Percentiles rank a stretch among this genome's conserved stretches.
These are phyloP conservation scores for Pseudogymnoascus sp. DNA, from an alignment of 2,329 filamentous ascomycete genomes.

Conservation along the genomic window DNA sequence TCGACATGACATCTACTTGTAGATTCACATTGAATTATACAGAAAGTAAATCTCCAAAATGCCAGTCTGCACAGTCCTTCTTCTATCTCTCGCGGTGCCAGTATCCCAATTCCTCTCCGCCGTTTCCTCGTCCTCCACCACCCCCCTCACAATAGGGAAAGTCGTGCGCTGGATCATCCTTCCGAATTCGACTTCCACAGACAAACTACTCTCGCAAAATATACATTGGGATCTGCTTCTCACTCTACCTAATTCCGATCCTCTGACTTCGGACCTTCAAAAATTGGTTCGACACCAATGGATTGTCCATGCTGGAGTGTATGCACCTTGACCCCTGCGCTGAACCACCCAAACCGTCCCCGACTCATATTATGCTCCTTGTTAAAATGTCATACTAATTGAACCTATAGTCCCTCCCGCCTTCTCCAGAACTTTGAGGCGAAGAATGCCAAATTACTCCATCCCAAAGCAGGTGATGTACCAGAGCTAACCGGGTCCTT, in stretches of 20 bases:
- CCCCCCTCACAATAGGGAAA: constrained; percentile 36
- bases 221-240: constrained; percentile 40
- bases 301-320: constrained; percentile 34
- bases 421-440: constrained; percentile 32
- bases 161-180: constrained; percentile 44
- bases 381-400: not conserved
- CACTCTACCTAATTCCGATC: constrained; percentile 30
- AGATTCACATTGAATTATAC: not conserved
- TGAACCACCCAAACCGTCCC: not conserved
- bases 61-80: constrained; percentile 41
- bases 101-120: constrained; percentile 34
- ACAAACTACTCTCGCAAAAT: constrained; percentile 31
- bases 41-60: constrained; percentile 27
- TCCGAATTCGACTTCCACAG: constrained; percentile 35
- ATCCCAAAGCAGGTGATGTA: constrained; percentile 29
- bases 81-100: constrained; percentile 35
- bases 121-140: constrained; percentile 28
- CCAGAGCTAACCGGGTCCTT: constrained; percentile 32
- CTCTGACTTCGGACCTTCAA: constrained; percentile 26
- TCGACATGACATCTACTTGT: not conserved
- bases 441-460: constrained; percentile 32
- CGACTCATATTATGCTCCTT: not conserved
- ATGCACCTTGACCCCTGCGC: not conserved
- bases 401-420: constrained; percentile 28
- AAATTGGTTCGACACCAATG: constrained; percentile 28